Evolutionary conservation across 2,329 filamentous ascomycete species (phyloP).

Genomic region (Trichoderma citrinoviride): DNA sequence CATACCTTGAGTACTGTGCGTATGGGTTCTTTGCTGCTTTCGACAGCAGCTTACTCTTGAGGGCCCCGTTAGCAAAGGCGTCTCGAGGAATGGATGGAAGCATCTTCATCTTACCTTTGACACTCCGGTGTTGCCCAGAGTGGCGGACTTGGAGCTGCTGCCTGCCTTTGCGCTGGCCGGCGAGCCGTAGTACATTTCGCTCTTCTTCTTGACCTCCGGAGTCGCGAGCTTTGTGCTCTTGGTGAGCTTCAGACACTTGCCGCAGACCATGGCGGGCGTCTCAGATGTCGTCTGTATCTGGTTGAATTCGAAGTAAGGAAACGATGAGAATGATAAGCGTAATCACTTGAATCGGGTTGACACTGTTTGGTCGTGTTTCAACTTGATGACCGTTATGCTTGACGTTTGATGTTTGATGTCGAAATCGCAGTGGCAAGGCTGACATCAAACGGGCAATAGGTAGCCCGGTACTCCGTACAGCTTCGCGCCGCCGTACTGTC

Average conservation of each 20-base stretch:
- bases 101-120: slow-evolving; percentile 50
- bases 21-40: slow-evolving; percentile 65
- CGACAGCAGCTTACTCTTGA: slow-evolving; percentile 61
- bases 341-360: too few species aligned
- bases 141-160: slow-evolving; percentile 47
- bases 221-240: slow-evolving; percentile 60
- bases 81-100: not conserved
- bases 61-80: not conserved
- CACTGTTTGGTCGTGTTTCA: too few species aligned
- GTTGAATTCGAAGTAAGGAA: not conserved
- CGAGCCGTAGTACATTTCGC: slow-evolving; percentile 64
- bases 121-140: slow-evolving; percentile 56
- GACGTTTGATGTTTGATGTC: not conserved
- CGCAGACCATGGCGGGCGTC: slow-evolving; percentile 55
- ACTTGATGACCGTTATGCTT: not conserved
- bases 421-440: slow-evolving; percentile 9
- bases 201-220: slow-evolving; percentile 64
- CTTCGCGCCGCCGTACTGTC: not conserved
- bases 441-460: not conserved
- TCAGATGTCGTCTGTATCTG: not conserved
- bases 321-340: too few species aligned
- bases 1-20: slow-evolving; percentile 52
- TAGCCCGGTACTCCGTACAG: slow-evolving; percentile 5
- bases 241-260: slow-evolving; percentile 60
- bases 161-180: slow-evolving; percentile 42